These are phyloP conservation scores for Candida tibetensis DNA, from an alignment of 805 yeast species.

Conservation along the genomic window DNA sequence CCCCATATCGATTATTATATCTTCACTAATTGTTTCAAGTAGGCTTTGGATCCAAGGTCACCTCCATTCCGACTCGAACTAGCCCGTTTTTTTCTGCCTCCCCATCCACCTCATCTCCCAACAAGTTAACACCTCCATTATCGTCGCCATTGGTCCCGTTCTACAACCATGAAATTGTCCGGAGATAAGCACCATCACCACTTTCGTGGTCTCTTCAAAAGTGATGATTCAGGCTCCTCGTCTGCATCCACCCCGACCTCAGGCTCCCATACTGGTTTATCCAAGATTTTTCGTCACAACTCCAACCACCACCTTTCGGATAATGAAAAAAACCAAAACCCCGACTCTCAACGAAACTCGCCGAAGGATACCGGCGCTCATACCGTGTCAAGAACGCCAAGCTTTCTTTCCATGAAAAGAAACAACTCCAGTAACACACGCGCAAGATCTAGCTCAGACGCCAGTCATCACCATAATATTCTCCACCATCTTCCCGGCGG, in stretches of 20 bases:
- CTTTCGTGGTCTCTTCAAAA: slow-evolving; percentile 20
- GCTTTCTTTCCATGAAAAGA: slow-evolving; percentile 11
- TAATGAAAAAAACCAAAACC: slow-evolving; percentile 1
- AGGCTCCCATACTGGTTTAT: slow-evolving; percentile 14
- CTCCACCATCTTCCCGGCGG: slow-evolving; percentile 2
- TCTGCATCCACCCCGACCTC: slow-evolving; percentile 14
- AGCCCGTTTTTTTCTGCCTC: no score
- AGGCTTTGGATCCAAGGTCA: no score
- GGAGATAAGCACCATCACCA: slow-evolving; percentile 16
- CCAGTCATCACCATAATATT: slow-evolving; percentile 4
- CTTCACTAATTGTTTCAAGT: no score
- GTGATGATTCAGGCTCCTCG: slow-evolving; percentile 12
- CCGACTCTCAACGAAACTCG: slow-evolving; percentile 3
- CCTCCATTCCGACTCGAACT: no score
- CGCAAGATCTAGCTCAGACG: slow-evolving; percentile 4
- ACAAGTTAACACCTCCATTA: not conserved
- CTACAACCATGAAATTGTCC: slow-evolving; percentile 8
- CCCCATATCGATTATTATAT: no score
- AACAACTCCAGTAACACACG: slow-evolving; percentile 6
- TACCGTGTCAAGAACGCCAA: slow-evolving; percentile 9
- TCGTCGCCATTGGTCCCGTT: not conserved
- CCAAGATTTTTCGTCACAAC: slow-evolving; percentile 21
- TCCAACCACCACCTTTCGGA: slow-evolving; percentile 7
- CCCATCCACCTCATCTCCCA: not conserved
- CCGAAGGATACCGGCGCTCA: slow-evolving; percentile 4